Evolutionary conservation across 164 flowering plant genomes (phyloP), one percentile per base, ranked within the genome.

Genomic region (Aristolochia contorta): DNA sequence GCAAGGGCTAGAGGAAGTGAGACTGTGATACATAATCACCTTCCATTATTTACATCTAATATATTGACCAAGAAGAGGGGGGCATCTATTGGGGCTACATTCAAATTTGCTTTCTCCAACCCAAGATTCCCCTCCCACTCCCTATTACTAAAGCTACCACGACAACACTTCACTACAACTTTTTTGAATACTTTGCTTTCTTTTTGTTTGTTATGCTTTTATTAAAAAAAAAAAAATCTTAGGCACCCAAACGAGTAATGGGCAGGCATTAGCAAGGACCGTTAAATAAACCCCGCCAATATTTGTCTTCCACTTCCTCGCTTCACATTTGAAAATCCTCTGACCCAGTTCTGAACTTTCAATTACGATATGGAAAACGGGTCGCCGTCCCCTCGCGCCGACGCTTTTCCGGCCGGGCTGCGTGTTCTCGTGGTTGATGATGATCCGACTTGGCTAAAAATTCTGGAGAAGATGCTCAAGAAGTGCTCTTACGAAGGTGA

Each of bases 391-490:
- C 58, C 58, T 18, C 18, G 58, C 21, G 41, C 80, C 27, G 88
- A 80, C 62, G 78, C 81, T 73, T 91, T 91, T 63, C 98, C 98
- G 22, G 85, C 79, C 13, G 98, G 98, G 57, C 81, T 89, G 2
- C 79, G 98, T 3, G 98, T 92, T 58, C 92, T 92, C 20, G 96
- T 92, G 12, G 98, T 92, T 47, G 98, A 92, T 68, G 98, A 92
- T 68, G 98, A 92, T 71, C 95, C 83, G 6, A 82, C 95, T 4
- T 92, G 98, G 91, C 66, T 92, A 60, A 92, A 78, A 66, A 85
- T 89, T 61, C 82, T 92, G 12, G 96, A 92, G 59, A 92, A 85
- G 82, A 92, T 92, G 98, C 96, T 92, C 60, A 85, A 78, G 67
- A 92, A 85, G 72, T 92, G 98, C 57, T 80, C 78, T 2, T 92